Base-by-base conservation (phyloP, 2,329 filamentous ascomycete species). In the Cercospora sojina region DNA sequence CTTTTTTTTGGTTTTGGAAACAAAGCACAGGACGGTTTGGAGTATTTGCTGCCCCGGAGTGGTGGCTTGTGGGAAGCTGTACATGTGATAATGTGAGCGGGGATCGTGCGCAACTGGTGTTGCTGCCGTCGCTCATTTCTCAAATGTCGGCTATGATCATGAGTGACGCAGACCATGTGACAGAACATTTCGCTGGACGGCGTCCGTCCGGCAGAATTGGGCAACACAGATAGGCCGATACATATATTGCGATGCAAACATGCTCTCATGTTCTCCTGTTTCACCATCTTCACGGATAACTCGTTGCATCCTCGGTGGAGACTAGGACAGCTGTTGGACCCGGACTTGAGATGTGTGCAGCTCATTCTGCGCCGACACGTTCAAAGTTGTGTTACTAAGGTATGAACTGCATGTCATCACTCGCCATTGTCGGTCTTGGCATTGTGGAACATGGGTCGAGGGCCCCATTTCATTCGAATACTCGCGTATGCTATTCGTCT, bases 101-200 rank as follows among this genome's bases (percentile, higher is more conserved):
- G 43, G 65, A 58, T 57, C 25, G 65, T 57, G 65, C 65, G 65
- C 65, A 64, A 64, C 60, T 62, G 63, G 65, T 62, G 65, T 64
- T 64, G 66, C 67, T 58, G 67, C 64, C 64, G 59, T 60, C 64
- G 67, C 47, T 58, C 43, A 56, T 31, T 29, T 25, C 20, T 23
- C 16, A 27, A 6, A 32, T 23, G 27, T 35, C 35, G 56, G 63
- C 65, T 67, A 67, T 58, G 66, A 69, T 65, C 59, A 65, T 63
- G 62, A 69, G 35, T 51, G 56, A 66, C 64, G 62, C 63, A 59
- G 43, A 62, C 49, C 51, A 63, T 57, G 51, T 12, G 49, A 51
- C 32, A 56, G 47, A 55, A 55, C 47, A 63, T 20, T 56, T 57
- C 49, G 51, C 47, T 55, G 59, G 43, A 59, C 53, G 41, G 56